phyloP scores from a whole-genome alignment of 257 asterid genomes.

The Perilla frutescens region DNA sequence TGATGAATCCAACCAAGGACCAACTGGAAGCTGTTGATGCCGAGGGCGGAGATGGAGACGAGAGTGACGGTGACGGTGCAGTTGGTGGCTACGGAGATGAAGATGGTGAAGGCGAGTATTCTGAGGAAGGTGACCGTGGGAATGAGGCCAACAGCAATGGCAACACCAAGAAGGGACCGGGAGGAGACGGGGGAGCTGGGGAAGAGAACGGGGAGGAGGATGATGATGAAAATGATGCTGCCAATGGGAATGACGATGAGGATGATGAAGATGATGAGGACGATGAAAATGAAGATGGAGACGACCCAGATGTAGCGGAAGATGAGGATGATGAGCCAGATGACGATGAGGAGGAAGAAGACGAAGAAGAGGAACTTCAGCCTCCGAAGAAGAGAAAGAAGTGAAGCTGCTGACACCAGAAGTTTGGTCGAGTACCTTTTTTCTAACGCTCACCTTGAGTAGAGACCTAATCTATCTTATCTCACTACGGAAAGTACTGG shows the following conservation, averaged over 20 bases:
- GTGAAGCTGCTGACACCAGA: slow-evolving; percentile 39
- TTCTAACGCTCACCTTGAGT: slow-evolving; percentile 1
- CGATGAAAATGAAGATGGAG: slow-evolving; percentile 34
- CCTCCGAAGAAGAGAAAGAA: slow-evolving; percentile 89
- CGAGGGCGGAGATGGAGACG: slow-evolving; percentile 54
- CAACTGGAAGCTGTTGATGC: slow-evolving; percentile 55
- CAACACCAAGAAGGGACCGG: slow-evolving; percentile 43
- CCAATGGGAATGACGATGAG: slow-evolving; percentile 32
- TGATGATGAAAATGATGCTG: slow-evolving; percentile 36
- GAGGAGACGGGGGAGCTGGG: slow-evolving; percentile 36
- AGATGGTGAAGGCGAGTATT: slow-evolving; percentile 46
- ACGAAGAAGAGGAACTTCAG: slow-evolving; percentile 69
- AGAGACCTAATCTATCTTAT: slow-evolving; percentile 35
- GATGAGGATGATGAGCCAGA: slow-evolving; percentile 35
- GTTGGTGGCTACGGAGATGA: slow-evolving; percentile 43
- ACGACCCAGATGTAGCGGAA: slow-evolving; percentile 33
- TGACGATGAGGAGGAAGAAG: slow-evolving; percentile 48
- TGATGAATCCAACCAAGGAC: slow-evolving; percentile 33
- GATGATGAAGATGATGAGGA: slow-evolving; percentile 44
- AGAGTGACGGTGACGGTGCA: slow-evolving; percentile 35
- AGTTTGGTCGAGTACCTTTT: background rate
- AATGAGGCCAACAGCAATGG: slow-evolving; percentile 52
- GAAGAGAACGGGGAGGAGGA: slow-evolving; percentile 46
- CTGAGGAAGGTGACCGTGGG: slow-evolving; percentile 46
- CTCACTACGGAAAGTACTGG: slow-evolving; percentile 33